Evolutionary conservation across 1,139 yeast genomes (phyloP).

Genomic region (Zygotorulaspora mrakii): DNA sequence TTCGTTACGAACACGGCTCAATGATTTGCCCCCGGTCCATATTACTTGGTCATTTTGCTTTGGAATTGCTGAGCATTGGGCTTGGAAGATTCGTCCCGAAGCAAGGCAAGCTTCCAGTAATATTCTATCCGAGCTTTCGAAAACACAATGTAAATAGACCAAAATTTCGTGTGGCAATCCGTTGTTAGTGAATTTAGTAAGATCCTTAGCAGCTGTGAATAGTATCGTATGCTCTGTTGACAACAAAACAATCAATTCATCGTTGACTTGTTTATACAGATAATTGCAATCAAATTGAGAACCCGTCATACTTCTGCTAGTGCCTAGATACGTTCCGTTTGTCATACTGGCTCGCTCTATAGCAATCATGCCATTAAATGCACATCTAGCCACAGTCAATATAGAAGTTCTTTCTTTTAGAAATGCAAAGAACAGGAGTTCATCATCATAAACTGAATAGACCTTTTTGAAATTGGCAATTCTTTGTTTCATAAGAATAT

Average conservation of each 20-base stretch:
- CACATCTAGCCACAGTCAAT: conserved; percentile 6
- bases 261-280: conserved; percentile 4
- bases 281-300: neutral
- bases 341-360: neutral
- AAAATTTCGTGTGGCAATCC: neutral
- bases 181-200: conserved; percentile 3
- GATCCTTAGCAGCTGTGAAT: conserved; percentile 1
- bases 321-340: neutral
- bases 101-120: neutral
- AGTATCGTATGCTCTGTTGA: conserved; percentile 5
- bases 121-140: neutral
- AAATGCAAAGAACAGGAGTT: conserved; percentile 4
- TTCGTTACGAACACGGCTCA: neutral
- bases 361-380: conserved; percentile 6
- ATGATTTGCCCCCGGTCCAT: neutral
- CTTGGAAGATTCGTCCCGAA: conserved; percentile 1
- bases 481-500: neutral
- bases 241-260: conserved; percentile 6
- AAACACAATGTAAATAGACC: neutral
- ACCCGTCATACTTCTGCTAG: conserved; percentile 2
- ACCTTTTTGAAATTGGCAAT: neutral
- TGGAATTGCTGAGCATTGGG: neutral
- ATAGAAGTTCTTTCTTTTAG: conserved; percentile 2
- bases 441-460: conserved; percentile 1
- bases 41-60: neutral